Base-by-base conservation (phyloP, 2,329 filamentous ascomycete genomes). In the Dactylonectria macrodidyma region DNA sequence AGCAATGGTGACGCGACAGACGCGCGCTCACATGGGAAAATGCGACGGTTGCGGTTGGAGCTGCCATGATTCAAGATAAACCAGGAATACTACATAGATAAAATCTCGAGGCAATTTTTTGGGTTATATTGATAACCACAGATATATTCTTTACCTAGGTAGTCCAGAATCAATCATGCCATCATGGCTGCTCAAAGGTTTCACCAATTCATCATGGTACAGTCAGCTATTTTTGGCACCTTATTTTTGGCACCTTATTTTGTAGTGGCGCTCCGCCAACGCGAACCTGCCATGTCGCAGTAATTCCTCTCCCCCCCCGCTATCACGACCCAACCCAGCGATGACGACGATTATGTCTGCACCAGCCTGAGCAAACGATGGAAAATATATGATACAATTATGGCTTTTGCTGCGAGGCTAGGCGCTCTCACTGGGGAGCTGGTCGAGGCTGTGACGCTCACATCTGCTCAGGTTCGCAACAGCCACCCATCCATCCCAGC, bases 381-480 rank as follows among this genome's bases (percentile, higher is more conserved):
- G 26, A 54, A 44, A 41, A 48, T 56, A 58, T 52, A 72, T 74
- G 71, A 75, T 59, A 68, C 26, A 44, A 66, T 14, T 44, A 97
- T 97, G 93, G 89, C 93, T 41, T 91, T 93, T 80, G 86, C 90
- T 74, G 89, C 91, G 71, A 87, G 85, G 77, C 81, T 95, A 63
- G 87, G 86, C 55, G 84, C 86, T 63, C 84, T 95, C 74, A 90
- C 89, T 1, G 92, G 93, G 69, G 90, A 94, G 77, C 88, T 97
- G 36, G 87, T 97, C 68, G 85, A 88, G 47, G 84, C 87, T 48
- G 83, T 95, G 67, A 87, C 90, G 12, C 85, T 85, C n/a, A 83
- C 86, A 47, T 83, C 86, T 50, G 71, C 81, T 34, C 82, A 88
- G 81, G 90, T 90, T 82, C 69, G 79, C 75, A 68, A 30, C 54